These are phyloP conservation scores for Syncephalastrum racemosum DNA, from an alignment of 371 early-diverging fungal species.

Conservation along the genomic window DNA sequence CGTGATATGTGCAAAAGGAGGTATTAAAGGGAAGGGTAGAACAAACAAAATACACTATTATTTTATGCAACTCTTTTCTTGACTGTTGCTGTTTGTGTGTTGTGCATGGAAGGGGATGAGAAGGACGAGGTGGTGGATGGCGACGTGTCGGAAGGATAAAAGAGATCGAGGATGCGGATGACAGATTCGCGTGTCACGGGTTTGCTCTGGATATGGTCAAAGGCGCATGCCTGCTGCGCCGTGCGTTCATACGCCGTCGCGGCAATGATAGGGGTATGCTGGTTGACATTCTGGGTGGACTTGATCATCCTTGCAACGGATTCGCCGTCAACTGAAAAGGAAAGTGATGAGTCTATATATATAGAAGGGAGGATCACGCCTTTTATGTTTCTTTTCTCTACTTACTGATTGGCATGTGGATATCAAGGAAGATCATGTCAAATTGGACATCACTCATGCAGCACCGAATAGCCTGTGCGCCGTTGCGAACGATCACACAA, in stretches of 20 bases:
- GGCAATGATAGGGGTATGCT: slow-evolving; percentile 71
- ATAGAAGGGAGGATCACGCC: neutral
- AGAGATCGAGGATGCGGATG: slow-evolving; percentile 48
- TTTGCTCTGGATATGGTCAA: slow-evolving; percentile 75
- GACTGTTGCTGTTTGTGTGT: no score
- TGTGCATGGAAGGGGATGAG: no score
- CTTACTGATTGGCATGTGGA: slow-evolving; percentile 90
- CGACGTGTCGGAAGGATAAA: slow-evolving; percentile 23
- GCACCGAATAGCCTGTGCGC: slow-evolving; percentile 87
- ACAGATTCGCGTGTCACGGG: slow-evolving; percentile 70
- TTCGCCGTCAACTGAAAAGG: slow-evolving; percentile 79
- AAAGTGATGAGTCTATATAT: neutral
- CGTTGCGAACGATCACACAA: slow-evolving; percentile 83
- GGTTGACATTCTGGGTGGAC: slow-evolving; percentile 80
- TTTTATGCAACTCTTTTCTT: no score
- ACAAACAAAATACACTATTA: no score
- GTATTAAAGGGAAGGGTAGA: no score
- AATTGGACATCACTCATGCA: slow-evolving; percentile 87
- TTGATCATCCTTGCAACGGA: slow-evolving; percentile 93
- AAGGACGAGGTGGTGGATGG: no score
- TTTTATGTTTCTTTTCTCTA: slow-evolving; percentile 14
- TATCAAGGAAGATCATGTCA: slow-evolving; percentile 92
- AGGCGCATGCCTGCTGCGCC: slow-evolving; percentile 56
- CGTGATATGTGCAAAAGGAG: no score
- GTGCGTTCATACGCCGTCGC: slow-evolving; percentile 72